phyloP scores from a whole-genome alignment of 2,329 filamentous ascomycete species.

The Colletotrichum costaricense region DNA sequence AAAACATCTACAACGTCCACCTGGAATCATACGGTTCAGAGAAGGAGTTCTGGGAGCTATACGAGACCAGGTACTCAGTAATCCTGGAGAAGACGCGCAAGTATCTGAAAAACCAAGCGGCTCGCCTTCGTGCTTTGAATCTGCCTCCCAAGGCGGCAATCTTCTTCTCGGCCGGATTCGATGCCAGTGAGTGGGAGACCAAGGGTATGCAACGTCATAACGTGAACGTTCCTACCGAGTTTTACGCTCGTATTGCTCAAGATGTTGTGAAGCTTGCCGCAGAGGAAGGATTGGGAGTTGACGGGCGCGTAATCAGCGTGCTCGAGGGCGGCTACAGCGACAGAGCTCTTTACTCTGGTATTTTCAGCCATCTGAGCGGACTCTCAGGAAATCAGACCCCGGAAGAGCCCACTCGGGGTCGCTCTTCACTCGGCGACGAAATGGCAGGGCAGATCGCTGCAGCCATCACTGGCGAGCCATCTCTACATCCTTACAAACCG shows the following conservation, averaged over 20 bases:
- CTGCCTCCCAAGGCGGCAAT: slow-evolving; percentile 83
- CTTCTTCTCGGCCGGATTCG: slow-evolving; percentile 95
- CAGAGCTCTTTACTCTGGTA: slow-evolving; percentile 86
- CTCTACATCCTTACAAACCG: slow-evolving; percentile 67
- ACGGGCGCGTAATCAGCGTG: slow-evolving; percentile 91
- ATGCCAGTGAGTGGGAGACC: slow-evolving; percentile 95
- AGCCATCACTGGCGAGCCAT: slow-evolving; percentile 22
- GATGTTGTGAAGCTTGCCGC: slow-evolving; percentile 86
- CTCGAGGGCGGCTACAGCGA: slow-evolving; percentile 97
- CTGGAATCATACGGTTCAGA: slow-evolving; percentile 86
- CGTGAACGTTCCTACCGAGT: slow-evolving; percentile 95
- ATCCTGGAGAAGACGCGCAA: slow-evolving; percentile 83
- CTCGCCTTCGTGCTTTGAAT: slow-evolving; percentile 68
- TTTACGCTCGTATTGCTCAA: slow-evolving; percentile 90
- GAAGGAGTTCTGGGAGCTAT: slow-evolving; percentile 89
- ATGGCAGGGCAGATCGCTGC: slow-evolving; percentile 65
- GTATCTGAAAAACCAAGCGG: slow-evolving; percentile 80
- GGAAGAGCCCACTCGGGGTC: slow-evolving; percentile 39
- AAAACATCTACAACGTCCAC: slow-evolving; percentile 97
- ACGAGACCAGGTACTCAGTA: slow-evolving; percentile 80
- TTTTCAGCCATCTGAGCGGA: slow-evolving; percentile 90
- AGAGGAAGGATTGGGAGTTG: slow-evolving; percentile 80
- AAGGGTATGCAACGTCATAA: slow-evolving; percentile 94
- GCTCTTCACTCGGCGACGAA: slow-evolving; percentile 64
- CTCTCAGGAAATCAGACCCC: slow-evolving; percentile 69